phyloP scores from a whole-genome alignment of 345 rosid species.

The Aegle marmelos region DNA sequence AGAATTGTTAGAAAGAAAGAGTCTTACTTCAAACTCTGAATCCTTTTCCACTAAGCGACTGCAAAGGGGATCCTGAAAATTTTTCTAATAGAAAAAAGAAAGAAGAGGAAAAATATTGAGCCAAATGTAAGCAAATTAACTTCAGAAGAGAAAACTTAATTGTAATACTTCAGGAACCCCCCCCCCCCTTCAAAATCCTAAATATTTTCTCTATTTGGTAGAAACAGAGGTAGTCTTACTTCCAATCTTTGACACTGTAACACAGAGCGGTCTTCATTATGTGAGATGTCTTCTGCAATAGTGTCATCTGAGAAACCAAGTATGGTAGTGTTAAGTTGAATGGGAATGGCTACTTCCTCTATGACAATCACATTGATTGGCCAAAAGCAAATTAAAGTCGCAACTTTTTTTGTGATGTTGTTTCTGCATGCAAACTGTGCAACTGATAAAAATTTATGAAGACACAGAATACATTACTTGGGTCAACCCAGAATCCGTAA shows the following conservation, averaged over 20 bases:
- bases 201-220: no score
- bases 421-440: not conserved
- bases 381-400: slow-evolving; percentile 1
- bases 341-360: not conserved
- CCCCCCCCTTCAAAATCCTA: no score
- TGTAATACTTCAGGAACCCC: no score
- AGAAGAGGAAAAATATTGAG: not conserved
- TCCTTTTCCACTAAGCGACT: not conserved
- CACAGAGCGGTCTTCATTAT: not conserved
- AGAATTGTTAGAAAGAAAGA: not conserved
- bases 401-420: not conserved
- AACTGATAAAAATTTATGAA: not conserved
- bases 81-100: not conserved
- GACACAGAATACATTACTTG: not conserved
- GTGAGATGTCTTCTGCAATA: not conserved
- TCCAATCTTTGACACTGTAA: not conserved
- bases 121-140: not conserved
- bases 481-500: not conserved
- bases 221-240: not conserved
- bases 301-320: not conserved
- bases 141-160: not conserved
- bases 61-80: not conserved
- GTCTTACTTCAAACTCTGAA: slow-evolving; percentile 22
- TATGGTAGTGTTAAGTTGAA: not conserved
- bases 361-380: not conserved